Evolutionary conservation across 202 grass and related monocot genomes (phyloP).

Genomic region (Panicum hallii): DNA sequence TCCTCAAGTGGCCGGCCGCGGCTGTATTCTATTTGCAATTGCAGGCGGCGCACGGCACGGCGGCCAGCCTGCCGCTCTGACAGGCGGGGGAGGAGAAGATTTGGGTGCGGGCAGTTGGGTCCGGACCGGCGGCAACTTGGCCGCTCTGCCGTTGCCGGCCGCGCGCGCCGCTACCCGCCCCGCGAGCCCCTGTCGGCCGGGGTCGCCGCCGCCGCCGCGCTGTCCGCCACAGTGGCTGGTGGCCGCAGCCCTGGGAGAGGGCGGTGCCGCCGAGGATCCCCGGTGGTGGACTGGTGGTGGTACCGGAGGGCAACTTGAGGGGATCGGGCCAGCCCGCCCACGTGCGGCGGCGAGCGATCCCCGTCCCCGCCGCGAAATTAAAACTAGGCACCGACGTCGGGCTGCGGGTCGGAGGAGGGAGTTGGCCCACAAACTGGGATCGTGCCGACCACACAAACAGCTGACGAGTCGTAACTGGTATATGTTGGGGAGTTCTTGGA

Average conservation of each 20-base stretch:
- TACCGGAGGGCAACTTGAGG: neutral
- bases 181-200: neutral
- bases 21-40: neutral
- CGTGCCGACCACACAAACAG: neutral
- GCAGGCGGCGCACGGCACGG: constrained; percentile 11
- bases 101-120: neutral
- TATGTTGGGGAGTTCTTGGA: no score
- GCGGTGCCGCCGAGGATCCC: neutral
- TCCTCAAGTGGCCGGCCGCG: neutral
- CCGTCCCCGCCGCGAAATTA: neutral
- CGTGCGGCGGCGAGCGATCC: constrained; percentile 12
- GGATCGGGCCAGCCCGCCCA: neutral
- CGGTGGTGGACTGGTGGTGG: neutral
- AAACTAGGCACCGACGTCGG: constrained; percentile 4
- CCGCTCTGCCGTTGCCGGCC: no score
- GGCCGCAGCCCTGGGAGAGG: neutral
- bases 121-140: neutral
- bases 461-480: neutral
- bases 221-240: constrained; percentile 18
- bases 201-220: no score
- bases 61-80: neutral
- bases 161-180: neutral
- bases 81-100: neutral
- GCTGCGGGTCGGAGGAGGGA: neutral
- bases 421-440: neutral